phyloP scores from a whole-genome alignment of 2,329 filamentous ascomycete species.

The Cladosporium oxysporum region DNA sequence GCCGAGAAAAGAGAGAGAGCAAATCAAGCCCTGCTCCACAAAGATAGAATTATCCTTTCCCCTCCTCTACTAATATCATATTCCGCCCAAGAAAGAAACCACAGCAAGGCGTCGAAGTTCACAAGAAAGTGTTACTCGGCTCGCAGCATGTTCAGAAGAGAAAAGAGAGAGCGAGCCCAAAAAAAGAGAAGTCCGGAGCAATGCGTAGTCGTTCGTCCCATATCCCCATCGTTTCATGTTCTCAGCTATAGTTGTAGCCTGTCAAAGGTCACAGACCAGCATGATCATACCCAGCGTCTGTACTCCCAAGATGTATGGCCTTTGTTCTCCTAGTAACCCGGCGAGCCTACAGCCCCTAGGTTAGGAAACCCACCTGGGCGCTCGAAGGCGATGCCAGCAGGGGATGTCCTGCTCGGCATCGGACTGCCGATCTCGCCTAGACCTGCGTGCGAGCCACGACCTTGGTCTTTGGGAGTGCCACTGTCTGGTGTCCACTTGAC shows the following conservation, averaged over 20 bases:
- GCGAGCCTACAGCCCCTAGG: constrained; percentile 29
- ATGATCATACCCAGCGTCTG: neutral
- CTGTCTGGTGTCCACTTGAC: constrained; percentile 46
- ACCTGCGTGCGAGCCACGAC: constrained; percentile 31
- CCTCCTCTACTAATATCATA: constrained; percentile 1
- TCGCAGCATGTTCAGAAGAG: neutral
- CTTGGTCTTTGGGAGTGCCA: constrained; percentile 33
- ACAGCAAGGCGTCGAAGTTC: neutral
- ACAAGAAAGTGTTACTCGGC: neutral
- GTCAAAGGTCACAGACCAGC: neutral
- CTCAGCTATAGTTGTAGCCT: neutral
- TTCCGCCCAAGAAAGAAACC: neutral
- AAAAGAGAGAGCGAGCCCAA: neutral
- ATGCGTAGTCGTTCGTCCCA: neutral
- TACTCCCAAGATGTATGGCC: neutral
- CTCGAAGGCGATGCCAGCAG: constrained; percentile 35
- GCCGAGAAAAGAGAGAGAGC: neutral
- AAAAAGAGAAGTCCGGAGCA: neutral
- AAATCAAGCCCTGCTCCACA: neutral
- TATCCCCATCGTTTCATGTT: neutral
- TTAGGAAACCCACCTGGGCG: constrained; percentile 28
- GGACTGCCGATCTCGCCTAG: constrained; percentile 53
- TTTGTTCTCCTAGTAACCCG: constrained; percentile 10
- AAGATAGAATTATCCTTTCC: neutral
- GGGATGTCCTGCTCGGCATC: constrained; percentile 45